A percentile compares a stretch with the other conserved stretches of the same genome.
phyloP scores from a whole-genome alignment of 1,284 basidiomycete genomes.

The Hortiboletus rubellus region DNA sequence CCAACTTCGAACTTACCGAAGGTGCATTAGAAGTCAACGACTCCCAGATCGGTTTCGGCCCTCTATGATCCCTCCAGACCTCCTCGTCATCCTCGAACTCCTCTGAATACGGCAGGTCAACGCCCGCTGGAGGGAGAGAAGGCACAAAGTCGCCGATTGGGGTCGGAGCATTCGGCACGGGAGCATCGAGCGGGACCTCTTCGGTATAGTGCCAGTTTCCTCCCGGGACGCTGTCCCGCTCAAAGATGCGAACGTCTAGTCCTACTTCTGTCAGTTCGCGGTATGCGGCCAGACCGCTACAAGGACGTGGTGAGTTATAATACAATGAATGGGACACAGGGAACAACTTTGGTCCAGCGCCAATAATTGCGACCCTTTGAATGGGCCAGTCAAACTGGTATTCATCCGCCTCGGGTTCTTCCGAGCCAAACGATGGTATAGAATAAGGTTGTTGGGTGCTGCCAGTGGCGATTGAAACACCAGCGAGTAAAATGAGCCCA shows the following conservation, averaged over 20 bases:
- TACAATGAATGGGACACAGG: background rate
- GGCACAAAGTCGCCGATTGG: slow-evolving; percentile 7
- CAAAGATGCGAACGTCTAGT: slow-evolving; percentile 19
- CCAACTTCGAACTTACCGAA: slow-evolving; percentile 7
- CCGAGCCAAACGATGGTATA: background rate
- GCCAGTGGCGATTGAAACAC: background rate
- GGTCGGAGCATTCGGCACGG: slow-evolving; percentile 3
- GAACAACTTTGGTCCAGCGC: slow-evolving; percentile 18
- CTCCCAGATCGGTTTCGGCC: slow-evolving; percentile 17
- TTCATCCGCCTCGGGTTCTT: background rate
- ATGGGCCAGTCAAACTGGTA: slow-evolving; percentile 18
- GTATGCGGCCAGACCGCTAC: slow-evolving; percentile 13
- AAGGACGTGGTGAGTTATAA: background rate
- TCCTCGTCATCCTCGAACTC: slow-evolving; percentile 4
- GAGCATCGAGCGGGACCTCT: slow-evolving; percentile 8
- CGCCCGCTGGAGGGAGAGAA: slow-evolving; percentile 9
- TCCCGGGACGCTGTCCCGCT: slow-evolving; percentile 14
- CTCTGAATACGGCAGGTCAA: slow-evolving; percentile 14
- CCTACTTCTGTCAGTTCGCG: slow-evolving; percentile 16
- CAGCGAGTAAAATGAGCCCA: slow-evolving; percentile 1
- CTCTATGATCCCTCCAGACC: slow-evolving; percentile 9
- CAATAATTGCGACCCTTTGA: slow-evolving; percentile 17
- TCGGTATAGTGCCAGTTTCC: slow-evolving; percentile 20
- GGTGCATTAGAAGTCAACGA: slow-evolving; percentile 13
- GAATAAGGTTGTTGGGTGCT: slow-evolving; percentile 8